Conservation (phyloP, 768 basidiomycete species). For the Candolleomyces aberdarensis region DNA sequence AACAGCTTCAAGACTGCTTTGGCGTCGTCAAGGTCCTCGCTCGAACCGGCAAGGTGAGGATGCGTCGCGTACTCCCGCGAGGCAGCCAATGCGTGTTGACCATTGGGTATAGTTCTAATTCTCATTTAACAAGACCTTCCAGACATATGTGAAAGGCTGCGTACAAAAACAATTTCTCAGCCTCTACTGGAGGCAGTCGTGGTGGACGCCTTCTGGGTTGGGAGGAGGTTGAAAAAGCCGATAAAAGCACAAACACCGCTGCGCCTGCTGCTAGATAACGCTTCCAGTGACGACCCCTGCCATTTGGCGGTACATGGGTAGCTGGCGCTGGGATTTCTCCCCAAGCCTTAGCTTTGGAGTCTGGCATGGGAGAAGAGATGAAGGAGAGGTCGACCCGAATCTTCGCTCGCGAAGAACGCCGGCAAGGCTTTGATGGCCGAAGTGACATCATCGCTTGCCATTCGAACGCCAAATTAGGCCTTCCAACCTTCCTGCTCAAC, state of each 20-base stretch:
- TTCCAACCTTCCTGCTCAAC: not conserved
- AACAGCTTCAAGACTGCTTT: slow-evolving; percentile 65
- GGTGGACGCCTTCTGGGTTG: not conserved
- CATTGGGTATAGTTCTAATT: slow-evolving; percentile 46
- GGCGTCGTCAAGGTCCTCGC: slow-evolving; percentile 60
- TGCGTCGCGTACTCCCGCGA: slow-evolving; percentile 61
- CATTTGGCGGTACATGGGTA: not conserved
- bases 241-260: not conserved
- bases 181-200: slow-evolving; percentile 18
- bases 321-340: not conserved
- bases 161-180: slow-evolving; percentile 32
- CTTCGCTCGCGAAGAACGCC: not conserved
- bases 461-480: not conserved
- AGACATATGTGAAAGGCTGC: not conserved
- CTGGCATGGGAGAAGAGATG: not conserved
- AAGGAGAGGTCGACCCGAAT: not conserved
- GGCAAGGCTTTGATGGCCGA: not conserved
- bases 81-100: slow-evolving; percentile 53
- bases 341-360: not conserved
- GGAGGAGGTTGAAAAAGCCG: not conserved
- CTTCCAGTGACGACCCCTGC: not conserved
- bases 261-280: not conserved
- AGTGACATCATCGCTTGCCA: not conserved
- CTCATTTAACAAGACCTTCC: not conserved
- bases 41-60: slow-evolving; percentile 71